Evolutionary conservation across 352 stramenopile species (phyloP).

Genomic region (Phytopythium kandeliae): DNA sequence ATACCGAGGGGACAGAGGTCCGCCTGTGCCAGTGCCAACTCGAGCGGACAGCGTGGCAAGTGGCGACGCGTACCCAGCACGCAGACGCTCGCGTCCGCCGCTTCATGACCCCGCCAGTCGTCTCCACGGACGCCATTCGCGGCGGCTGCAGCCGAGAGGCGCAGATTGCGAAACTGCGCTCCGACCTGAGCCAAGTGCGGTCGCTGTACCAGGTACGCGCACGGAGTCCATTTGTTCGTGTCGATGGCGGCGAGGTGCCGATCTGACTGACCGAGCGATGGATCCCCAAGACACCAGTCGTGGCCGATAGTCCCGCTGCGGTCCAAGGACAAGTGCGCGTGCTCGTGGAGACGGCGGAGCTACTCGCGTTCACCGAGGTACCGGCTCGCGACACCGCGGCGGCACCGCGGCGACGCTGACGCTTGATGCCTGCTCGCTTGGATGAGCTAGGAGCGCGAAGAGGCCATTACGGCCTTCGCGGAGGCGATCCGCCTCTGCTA

Average conservation of each 20-base stretch:
- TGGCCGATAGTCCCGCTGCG: conserved; percentile 17
- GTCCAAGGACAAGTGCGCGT: conserved; percentile 38
- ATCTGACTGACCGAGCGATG: too few species aligned
- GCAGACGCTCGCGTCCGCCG: not conserved
- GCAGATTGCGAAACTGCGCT: conserved; percentile 11
- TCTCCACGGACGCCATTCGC: not conserved
- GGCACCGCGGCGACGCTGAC: too few species aligned
- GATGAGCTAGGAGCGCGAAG: conserved; percentile 16
- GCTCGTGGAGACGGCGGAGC: conserved; percentile 39
- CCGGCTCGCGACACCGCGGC: not conserved
- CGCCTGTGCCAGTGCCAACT: conserved; percentile 22
- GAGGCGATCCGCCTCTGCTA: conserved; percentile 44
- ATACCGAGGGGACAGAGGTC: conserved; percentile 18
- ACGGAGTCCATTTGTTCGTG: too few species aligned
- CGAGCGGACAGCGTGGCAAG: conserved; percentile 24
- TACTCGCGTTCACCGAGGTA: conserved; percentile 26
- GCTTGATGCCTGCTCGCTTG: not conserved
- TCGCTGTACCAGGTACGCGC: conserved; percentile 30
- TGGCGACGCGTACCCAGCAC: conserved; percentile 4
- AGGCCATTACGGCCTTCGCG: conserved; percentile 25
- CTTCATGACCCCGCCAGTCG: not conserved
- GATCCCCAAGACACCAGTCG: conserved; percentile 22
- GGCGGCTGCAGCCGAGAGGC: conserved; percentile 4
- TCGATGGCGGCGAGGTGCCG: too few species aligned
- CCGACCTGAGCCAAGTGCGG: conserved; percentile 22